phyloP scores from a whole-genome alignment of 306 rosid species.

The Trifolium subterraneum region DNA sequence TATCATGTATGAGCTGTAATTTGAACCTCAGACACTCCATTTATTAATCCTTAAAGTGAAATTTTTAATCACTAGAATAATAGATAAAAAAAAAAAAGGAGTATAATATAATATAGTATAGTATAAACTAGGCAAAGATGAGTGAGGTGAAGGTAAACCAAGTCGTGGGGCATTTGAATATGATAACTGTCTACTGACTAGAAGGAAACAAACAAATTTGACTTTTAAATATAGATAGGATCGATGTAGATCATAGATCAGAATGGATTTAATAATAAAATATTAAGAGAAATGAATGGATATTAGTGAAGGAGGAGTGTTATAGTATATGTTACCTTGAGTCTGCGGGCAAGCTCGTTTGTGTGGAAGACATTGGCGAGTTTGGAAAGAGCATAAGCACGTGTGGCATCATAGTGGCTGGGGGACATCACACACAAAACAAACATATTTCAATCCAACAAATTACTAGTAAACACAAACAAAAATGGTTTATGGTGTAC shows the following conservation, averaged over 20 bases:
- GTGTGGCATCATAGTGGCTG: conserved; percentile 88
- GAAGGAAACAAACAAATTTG: conserved; percentile 48
- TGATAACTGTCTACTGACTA: conserved; percentile 5
- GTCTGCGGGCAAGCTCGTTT: conserved; percentile 72
- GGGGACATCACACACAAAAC: conserved; percentile 31
- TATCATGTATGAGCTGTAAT: too few species aligned
- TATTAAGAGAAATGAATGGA: background rate
- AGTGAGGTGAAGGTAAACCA: background rate
- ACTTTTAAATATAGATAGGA: conserved; percentile 33
- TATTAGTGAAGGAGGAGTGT: background rate
- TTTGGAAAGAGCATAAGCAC: conserved; percentile 98
- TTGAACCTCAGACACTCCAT: too few species aligned
- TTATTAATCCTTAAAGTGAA: too few species aligned
- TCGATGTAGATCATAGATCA: conserved; percentile 1
- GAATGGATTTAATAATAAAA: conserved; percentile 12
- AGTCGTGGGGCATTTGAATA: conserved; percentile 21
- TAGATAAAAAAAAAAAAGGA: too few species aligned
- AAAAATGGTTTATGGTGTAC: too few species aligned
- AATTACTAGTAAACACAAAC: background rate
- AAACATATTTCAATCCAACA: conserved; percentile 38
- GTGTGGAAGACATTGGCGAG: conserved; percentile 95
- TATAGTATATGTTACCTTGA: conserved; percentile 52
- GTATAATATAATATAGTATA: too few species aligned
- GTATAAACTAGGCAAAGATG: background rate
- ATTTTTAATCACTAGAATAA: too few species aligned